Base-by-base conservation (phyloP, 345 rosid genomes). In the Lepidium africanum region DNA sequence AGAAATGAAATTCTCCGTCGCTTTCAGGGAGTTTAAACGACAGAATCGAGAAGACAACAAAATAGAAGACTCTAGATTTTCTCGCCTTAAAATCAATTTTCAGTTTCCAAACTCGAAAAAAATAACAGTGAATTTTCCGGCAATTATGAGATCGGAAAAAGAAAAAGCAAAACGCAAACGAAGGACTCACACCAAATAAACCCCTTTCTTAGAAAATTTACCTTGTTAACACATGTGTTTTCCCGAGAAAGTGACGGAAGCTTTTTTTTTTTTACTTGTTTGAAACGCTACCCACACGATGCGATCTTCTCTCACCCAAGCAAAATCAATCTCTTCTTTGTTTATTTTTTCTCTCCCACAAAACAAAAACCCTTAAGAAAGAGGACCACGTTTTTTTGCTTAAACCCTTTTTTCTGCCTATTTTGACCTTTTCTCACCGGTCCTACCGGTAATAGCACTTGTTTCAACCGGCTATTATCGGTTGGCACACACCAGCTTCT, bases 391-490 rank as follows among this genome's bases (percentile, higher is more conserved):
- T 69, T 56, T 56, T 5, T 68, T 69, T 38, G 71, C 84, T 81
- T 81, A 82, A 86, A 84, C 92, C 87, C 89, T 82, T 72, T 82
- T 72, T 68, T 47, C 21, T 25, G 36, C 21, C 68, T 63, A 71
- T 72, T 72, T 76, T 52, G 85, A 84, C 84, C 76, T 65, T 47
- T 14, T 36, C 36, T 9, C n/a, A 86, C 88, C 80, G 79, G 73
- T 36, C 54, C 59, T 50, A 70, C 72, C 84, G 83, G 85, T 81
- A 39, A 45, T 11, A 35, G 10, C 67, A 36, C 10, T 41, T 14
- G 10, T 37, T 10, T 11, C 45, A 17, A 86, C 88, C 61, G 84
- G 78, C 69, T 79, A 50, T 56, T 12, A 50, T 79, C 81, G 73
- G 85, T 77, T 25, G 48, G 5, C 55, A 38, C 51, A n/a, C 9